A percentile compares a stretch with the other conserved stretches of the same genome.
phyloP scores from a whole-genome alignment of 129 eudicot species.

The Tagetes erecta region DNA sequence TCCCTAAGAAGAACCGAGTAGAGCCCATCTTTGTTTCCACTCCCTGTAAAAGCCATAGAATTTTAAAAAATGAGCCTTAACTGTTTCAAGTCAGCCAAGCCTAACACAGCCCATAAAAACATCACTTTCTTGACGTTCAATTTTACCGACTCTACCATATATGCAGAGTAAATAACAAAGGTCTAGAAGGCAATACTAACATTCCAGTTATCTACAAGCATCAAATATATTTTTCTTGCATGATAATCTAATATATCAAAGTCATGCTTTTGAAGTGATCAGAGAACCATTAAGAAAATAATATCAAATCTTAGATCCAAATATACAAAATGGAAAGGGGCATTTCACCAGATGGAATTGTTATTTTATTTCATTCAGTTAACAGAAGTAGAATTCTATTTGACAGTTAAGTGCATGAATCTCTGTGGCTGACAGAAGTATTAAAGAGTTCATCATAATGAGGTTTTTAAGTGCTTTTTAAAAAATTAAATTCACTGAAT shows the following conservation, averaged over 20 bases:
- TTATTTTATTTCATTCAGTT: background rate
- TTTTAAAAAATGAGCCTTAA: background rate
- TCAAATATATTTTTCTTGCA: no score
- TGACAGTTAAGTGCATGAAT: no score
- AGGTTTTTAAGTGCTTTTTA: no score
- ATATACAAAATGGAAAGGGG: background rate
- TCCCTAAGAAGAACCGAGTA: constrained; percentile 93
- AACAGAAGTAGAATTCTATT: background rate
- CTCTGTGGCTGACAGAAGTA: no score
- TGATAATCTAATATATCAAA: background rate
- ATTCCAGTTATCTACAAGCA: no score
- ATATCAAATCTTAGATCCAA: background rate
- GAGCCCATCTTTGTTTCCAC: constrained; percentile 91
- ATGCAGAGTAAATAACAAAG: background rate
- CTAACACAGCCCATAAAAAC: background rate
- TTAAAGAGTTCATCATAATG: no score
- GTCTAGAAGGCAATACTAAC: background rate
- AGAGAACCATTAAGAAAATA: background rate
- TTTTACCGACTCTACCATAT: background rate
- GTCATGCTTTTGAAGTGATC: background rate
- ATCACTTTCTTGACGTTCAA: background rate
- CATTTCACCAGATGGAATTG: background rate
- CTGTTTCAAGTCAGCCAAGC: background rate
- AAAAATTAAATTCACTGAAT: no score
- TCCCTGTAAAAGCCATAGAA: constrained; percentile 47